Percentiles rank a stretch among this genome's conserved stretches.
phyloP scores from a whole-genome alignment of 768 basidiomycete genomes.

The Ramaria rubella region DNA sequence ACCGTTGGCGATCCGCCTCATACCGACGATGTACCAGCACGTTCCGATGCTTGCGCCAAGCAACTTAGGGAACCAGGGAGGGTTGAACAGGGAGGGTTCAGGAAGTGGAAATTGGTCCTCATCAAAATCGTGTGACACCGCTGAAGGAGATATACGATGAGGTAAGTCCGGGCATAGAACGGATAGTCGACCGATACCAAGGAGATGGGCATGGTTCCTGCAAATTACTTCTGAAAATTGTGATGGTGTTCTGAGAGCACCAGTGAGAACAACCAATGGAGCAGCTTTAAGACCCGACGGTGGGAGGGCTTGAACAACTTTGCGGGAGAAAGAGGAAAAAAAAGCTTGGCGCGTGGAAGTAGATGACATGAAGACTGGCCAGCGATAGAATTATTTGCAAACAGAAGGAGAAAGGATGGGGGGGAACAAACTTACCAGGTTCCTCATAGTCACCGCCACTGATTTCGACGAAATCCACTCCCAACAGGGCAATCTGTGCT shows the following conservation, averaged over 20 bases:
- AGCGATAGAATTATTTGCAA: background rate
- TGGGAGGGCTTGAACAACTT: conserved; percentile 33
- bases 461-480: conserved; percentile 80
- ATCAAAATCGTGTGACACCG: conserved; percentile 3
- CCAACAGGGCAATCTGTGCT: conserved; percentile 53
- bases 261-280: conserved; percentile 74
- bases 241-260: conserved; percentile 60
- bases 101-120: conserved; percentile 4
- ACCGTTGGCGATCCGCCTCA: conserved; percentile 43
- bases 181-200: conserved; percentile 70
- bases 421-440: conserved; percentile 43
- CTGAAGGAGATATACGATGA: conserved; percentile 5
- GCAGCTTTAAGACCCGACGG: conserved; percentile 19
- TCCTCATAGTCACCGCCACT: conserved; percentile 84
- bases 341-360: conserved; percentile 55
- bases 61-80: conserved; percentile 44
- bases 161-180: conserved; percentile 60
- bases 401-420: background rate
- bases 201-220: conserved; percentile 56
- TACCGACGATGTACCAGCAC: conserved; percentile 62
- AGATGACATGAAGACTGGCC: conserved; percentile 22
- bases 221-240: conserved; percentile 48
- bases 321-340: conserved; percentile 61
- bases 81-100: conserved; percentile 9
- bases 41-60: conserved; percentile 57